These are phyloP conservation scores for Aureobasidium sp. DNA, from an alignment of 2,329 filamentous ascomycete species.

Conservation along the genomic window DNA sequence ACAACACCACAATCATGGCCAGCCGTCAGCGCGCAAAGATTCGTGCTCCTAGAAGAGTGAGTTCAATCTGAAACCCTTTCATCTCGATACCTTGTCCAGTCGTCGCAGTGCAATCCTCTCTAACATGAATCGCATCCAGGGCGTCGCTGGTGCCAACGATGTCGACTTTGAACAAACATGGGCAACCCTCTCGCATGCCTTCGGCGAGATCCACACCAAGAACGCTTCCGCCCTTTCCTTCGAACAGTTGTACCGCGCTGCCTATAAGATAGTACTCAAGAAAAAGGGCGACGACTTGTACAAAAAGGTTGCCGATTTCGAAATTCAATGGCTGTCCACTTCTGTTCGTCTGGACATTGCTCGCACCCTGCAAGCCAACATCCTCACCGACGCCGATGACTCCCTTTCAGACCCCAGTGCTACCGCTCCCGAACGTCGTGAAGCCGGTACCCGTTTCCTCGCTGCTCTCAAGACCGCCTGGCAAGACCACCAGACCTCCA, in stretches of 20 bases:
- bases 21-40: constrained; percentile 43
- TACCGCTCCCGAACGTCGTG: constrained; percentile 68
- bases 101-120: background rate
- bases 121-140: constrained; percentile 32
- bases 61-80: constrained; percentile 23
- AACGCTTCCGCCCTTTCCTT: constrained; percentile 87
- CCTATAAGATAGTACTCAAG: constrained; percentile 87
- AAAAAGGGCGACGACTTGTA: constrained; percentile 81
- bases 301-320: constrained; percentile 68
- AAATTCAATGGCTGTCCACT: constrained; percentile 68
- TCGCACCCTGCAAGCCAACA: constrained; percentile 58
- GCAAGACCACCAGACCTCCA: constrained; percentile 83
- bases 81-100: background rate
- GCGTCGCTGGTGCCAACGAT: constrained; percentile 47
- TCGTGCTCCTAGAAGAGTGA: constrained; percentile 57
- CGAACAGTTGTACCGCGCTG: constrained; percentile 87
- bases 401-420: constrained; percentile 35
- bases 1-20: background rate
- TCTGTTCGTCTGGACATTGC: constrained; percentile 65
- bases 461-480: constrained; percentile 67
- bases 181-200: constrained; percentile 65
- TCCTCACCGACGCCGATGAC: background rate
- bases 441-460: constrained; percentile 76
- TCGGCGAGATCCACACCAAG: constrained; percentile 83
- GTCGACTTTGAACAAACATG: constrained; percentile 83